Evolutionary conservation across 2,329 filamentous ascomycete genomes (phyloP).

Genomic region (Ophiostoma tasmaniense): DNA sequence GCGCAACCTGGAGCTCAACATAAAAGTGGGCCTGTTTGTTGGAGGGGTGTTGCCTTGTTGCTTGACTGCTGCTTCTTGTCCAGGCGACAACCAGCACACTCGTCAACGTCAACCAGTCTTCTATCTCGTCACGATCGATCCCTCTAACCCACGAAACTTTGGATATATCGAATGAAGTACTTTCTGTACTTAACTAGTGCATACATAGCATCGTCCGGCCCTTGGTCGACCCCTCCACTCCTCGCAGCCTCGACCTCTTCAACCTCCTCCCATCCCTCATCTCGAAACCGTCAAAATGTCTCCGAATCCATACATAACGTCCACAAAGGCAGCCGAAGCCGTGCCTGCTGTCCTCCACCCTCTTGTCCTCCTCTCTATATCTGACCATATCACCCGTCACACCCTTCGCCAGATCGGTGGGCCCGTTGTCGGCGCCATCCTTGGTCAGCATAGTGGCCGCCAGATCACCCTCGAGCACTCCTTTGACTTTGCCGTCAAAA

Average conservation of each 20-base stretch:
- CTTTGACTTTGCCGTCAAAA: conserved; percentile 65
- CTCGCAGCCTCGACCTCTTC: neutral
- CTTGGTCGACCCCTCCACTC: neutral
- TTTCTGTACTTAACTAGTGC: neutral
- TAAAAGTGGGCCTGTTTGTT: neutral
- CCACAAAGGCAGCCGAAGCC: conserved; percentile 60
- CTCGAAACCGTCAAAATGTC: neutral
- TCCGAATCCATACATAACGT: conserved; percentile 53
- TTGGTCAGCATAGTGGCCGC: conserved; percentile 85
- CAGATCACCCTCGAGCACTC: conserved; percentile 88
- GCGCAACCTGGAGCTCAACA: neutral
- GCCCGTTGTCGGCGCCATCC: conserved; percentile 75
- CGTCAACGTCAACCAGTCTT: neutral
- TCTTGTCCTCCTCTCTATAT: conserved; percentile 89
- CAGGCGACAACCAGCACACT: neutral
- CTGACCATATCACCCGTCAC: conserved; percentile 91
- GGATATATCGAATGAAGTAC: neutral
- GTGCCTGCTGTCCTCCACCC: conserved; percentile 82
- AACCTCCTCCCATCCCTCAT: neutral
- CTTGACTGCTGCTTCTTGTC: neutral
- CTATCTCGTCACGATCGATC: neutral
- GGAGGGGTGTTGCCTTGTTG: conserved; percentile 1
- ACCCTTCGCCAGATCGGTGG: conserved; percentile 66
- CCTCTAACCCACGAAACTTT: neutral
- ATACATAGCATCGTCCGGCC: neutral